These are phyloP conservation scores for Hirsutella thompsonii DNA, from an alignment of 2,329 filamentous ascomycete species.

Conservation along the genomic window DNA sequence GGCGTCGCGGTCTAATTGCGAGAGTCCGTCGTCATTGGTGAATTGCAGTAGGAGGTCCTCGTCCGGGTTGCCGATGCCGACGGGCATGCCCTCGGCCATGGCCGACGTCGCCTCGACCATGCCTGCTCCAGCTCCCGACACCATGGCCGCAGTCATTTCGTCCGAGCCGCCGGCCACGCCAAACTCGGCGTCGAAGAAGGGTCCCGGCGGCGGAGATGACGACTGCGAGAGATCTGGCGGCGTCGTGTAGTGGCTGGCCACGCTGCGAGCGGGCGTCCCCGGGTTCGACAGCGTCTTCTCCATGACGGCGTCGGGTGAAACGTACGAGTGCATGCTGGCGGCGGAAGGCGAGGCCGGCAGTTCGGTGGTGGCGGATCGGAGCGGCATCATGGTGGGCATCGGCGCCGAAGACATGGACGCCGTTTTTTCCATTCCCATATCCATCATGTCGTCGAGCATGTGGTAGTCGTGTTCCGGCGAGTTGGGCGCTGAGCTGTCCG, in stretches of 20 bases:
- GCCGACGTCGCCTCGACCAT: slow-evolving; percentile 9
- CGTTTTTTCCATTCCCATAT: slow-evolving; percentile 21
- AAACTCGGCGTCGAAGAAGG: slow-evolving; percentile 33
- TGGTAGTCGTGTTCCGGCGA: slow-evolving; percentile 38
- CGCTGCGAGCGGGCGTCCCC: slow-evolving; percentile 36
- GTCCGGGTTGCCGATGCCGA: slow-evolving; percentile 24
- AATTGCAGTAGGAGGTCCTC: slow-evolving; percentile 32
- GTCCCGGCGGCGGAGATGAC: slow-evolving; percentile 39
- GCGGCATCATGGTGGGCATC: slow-evolving; percentile 16
- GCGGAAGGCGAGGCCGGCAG: slow-evolving; percentile 25
- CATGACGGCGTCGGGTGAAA: slow-evolving; percentile 33
- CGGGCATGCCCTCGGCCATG: slow-evolving; percentile 19
- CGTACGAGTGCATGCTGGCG: slow-evolving; percentile 26
- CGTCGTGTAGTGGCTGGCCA: slow-evolving; percentile 39
- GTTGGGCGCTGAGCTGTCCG: slow-evolving; percentile 40
- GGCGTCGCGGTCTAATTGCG: slow-evolving; percentile 30
- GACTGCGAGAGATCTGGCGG: slow-evolving; percentile 49
- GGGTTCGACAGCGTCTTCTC: slow-evolving; percentile 24
- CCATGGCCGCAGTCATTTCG: slow-evolving; percentile 16
- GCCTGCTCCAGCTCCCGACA: slow-evolving; percentile 8
- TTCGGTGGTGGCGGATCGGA: slow-evolving; percentile 2
- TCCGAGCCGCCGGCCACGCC: slow-evolving; percentile 18
- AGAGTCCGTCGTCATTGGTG: slow-evolving; percentile 27
- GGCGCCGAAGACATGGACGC: slow-evolving; percentile 32
- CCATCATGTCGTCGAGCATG: slow-evolving; percentile 31